A percentile compares a stretch with the other conserved stretches of the same genome.
phyloP scores from a whole-genome alignment of 2,329 filamentous ascomycete species.

The Dactylellina haptotyla region DNA sequence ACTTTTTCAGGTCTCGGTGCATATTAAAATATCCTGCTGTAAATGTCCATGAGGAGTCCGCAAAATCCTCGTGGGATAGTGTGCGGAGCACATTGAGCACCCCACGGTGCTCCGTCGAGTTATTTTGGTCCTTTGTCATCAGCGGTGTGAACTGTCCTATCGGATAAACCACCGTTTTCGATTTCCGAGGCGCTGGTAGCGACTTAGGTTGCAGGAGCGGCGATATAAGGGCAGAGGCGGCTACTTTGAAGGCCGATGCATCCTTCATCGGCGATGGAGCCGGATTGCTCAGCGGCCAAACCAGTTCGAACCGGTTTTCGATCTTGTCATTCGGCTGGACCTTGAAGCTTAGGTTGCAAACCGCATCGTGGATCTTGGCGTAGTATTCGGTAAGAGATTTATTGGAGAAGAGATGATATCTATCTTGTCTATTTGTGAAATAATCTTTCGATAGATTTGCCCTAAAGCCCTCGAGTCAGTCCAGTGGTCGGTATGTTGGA shows the following conservation, averaged over 20 bases:
- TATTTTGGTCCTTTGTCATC: conserved; percentile 74
- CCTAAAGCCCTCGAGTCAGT: no score
- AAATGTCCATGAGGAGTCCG: conserved; percentile 86
- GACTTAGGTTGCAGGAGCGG: conserved; percentile 71
- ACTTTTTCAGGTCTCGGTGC: conserved; percentile 79
- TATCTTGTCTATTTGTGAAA: conserved; percentile 93
- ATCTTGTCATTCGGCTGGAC: conserved; percentile 72
- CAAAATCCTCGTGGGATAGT: conserved; percentile 68
- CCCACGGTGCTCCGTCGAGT: conserved; percentile 87
- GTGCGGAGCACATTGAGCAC: conserved; percentile 77
- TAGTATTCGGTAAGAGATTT: conserved; percentile 85
- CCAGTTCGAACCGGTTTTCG: conserved; percentile 69
- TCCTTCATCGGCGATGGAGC: conserved; percentile 78
- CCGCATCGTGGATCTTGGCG: conserved; percentile 76
- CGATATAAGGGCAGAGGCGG: conserved; percentile 74
- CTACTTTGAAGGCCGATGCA: conserved; percentile 74
- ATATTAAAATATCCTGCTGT: conserved; percentile 99
- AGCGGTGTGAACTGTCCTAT: conserved; percentile 88
- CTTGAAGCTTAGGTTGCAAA: conserved; percentile 82
- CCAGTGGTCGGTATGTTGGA: no score
- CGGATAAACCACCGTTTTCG: conserved; percentile 82
- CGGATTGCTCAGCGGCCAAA: conserved; percentile 80
- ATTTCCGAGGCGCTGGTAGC: conserved; percentile 59
- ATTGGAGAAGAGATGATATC: conserved; percentile 90
- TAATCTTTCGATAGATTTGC: conserved; percentile 94